These are phyloP conservation scores for Myriosclerotinia curreyana DNA, from an alignment of 2,329 filamentous ascomycete genomes.

Conservation along the genomic window DNA sequence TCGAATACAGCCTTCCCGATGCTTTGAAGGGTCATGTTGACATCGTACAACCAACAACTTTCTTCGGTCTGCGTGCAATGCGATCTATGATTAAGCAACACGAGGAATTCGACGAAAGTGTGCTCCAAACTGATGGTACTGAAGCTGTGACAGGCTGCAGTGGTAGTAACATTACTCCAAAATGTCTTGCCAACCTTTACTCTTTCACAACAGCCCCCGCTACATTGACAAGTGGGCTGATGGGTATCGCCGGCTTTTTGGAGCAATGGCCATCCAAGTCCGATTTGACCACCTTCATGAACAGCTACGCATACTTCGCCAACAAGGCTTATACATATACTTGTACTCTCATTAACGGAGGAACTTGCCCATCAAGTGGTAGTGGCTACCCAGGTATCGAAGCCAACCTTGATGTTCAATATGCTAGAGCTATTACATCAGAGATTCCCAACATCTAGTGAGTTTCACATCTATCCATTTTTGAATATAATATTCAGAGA, in stretches of 20 bases:
- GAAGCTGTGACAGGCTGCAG: constrained; percentile 34
- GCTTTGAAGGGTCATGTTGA: constrained; percentile 57
- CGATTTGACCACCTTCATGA: constrained; percentile 36
- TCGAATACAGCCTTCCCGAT: constrained; percentile 45
- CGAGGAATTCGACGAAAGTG: constrained; percentile 22
- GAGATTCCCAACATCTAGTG: constrained; percentile 51
- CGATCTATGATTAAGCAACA: constrained; percentile 31
- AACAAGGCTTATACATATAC: constrained; percentile 40
- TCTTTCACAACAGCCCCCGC: constrained; percentile 29
- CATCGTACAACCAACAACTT: constrained; percentile 59
- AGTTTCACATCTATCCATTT: neutral
- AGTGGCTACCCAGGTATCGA: constrained; percentile 41
- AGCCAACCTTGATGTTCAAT: constrained; percentile 59
- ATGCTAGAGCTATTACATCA: constrained; percentile 53
- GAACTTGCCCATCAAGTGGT: constrained; percentile 35
- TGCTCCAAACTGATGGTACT: constrained; percentile 19
- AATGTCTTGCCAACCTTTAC: constrained; percentile 37
- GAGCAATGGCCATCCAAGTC: constrained; percentile 33
- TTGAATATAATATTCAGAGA: neutral
- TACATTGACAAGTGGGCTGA: constrained; percentile 29
- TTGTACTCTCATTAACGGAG: constrained; percentile 36
- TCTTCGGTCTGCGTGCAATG: constrained; percentile 46
- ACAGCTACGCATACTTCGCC: constrained; percentile 30
- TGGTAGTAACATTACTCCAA: constrained; percentile 33
- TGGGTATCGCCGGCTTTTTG: constrained; percentile 37